Base-by-base conservation (phyloP, 1,284 basidiomycete genomes). In the Apiotrichum sp. region DNA sequence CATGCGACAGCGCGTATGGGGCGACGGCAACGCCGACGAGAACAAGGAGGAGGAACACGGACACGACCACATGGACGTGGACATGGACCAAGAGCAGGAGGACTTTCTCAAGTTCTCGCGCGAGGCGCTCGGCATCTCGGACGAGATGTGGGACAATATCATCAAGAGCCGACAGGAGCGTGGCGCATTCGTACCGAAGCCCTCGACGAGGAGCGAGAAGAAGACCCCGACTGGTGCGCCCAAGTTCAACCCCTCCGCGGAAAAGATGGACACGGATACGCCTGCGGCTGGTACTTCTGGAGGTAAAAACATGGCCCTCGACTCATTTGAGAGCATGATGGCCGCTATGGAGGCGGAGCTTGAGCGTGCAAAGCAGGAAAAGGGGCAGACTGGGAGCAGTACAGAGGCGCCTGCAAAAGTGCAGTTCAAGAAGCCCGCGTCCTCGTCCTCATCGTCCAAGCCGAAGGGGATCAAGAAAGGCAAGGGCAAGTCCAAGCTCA, bases 281-380 rank as follows among this genome's bases (percentile, higher is more conserved):
- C 16, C 8, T 52, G 9, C 14, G 53, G 5, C 31, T 48, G 7
- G 44, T 50, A 41, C 40, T 14, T 6, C 40, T 6, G 14, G 6
- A n/a, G 40, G 10, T 35, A 63, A 65, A 9, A 78, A 91, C 68
- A 81, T 83, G 4, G 83, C 85, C 50, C 79, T 97, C n/a, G 82
- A 92, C 70, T 89, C 89, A 0, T 97, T 97, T 64, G 93, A 98
- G 67, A 83, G 86, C 6, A 87, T 97, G 41, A 97, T 97, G 93
- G 82, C 84, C 66, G 90, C 90, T 2, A 90, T 97, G 87, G 93
- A 98, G 65, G 82, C 79, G 16, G 89, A 93, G 65, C 80, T 96
- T 13, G 78, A 78, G 48, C 61, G 65, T 34, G 55, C 58, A 22
- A 62, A 61, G 50, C 22, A 34, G 46, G 54, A 31, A 11, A 36